Evolutionary conservation across 345 rosid species (phyloP).

Genomic region (Corchorus olitorius): DNA sequence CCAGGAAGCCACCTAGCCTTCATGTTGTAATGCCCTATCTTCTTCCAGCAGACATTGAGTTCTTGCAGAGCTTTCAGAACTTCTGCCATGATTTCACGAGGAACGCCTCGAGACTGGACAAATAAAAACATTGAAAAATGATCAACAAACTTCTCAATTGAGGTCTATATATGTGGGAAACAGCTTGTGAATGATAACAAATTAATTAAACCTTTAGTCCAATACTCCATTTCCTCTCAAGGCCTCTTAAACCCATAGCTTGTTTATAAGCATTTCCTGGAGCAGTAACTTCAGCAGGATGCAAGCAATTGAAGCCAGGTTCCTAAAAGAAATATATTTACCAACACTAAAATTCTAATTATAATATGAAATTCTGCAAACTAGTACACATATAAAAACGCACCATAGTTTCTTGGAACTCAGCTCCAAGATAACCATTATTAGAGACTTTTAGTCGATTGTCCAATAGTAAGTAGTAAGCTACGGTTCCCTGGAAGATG

Average conservation of each 20-base stretch:
- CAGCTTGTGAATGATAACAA: neutral
- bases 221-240: slow-evolving; percentile 88
- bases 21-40: slow-evolving; percentile 94
- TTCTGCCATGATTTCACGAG: slow-evolving; percentile 88
- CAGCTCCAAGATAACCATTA: slow-evolving; percentile 78
- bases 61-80: slow-evolving; percentile 84
- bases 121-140: slow-evolving; percentile 7
- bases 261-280: slow-evolving; percentile 78
- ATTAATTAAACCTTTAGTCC: slow-evolving; percentile 76
- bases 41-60: slow-evolving; percentile 91
- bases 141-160: no score
- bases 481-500: slow-evolving; percentile 83
- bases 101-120: slow-evolving; percentile 80
- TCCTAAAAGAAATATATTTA: slow-evolving; percentile 51
- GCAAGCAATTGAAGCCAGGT: slow-evolving; percentile 60
- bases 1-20: slow-evolving; percentile 89
- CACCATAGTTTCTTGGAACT: slow-evolving; percentile 75
- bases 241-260: slow-evolving; percentile 63
- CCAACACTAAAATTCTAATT: neutral
- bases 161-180: neutral
- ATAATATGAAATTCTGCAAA: neutral
- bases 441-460: slow-evolving; percentile 72
- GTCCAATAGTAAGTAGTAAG: slow-evolving; percentile 85
- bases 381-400: slow-evolving; percentile 20
- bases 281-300: slow-evolving; percentile 56